Percentiles rank a stretch among this genome's conserved stretches.
Evolutionary conservation across 345 rosid genomes (phyloP).

Genomic region (Hevea brasiliensis): DNA sequence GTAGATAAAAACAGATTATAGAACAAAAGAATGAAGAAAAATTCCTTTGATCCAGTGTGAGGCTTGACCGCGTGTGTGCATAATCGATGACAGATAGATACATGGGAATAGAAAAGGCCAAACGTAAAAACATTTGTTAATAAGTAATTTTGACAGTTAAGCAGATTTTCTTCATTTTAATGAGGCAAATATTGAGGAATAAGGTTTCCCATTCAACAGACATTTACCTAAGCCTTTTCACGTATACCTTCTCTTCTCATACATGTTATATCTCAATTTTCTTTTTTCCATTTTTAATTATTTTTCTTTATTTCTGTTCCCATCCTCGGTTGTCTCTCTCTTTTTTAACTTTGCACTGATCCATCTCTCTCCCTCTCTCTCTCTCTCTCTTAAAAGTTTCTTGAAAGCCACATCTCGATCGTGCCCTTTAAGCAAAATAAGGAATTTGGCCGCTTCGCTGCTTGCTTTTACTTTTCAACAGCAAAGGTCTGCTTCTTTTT

Average conservation of each 20-base stretch:
- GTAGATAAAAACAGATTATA: neutral
- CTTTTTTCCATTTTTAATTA: neutral
- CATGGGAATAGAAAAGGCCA: constrained; percentile 6
- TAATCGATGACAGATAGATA: constrained; percentile 20
- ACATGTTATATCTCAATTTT: neutral
- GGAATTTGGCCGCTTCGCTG: constrained; percentile 38
- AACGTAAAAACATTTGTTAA: neutral
- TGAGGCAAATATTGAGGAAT: constrained; percentile 54
- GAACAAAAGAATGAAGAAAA: constrained; percentile 19
- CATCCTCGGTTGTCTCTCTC: constrained; percentile 32
- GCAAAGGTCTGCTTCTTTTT: constrained; percentile 37
- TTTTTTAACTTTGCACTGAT: constrained; percentile 41
- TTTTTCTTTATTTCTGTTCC: constrained; percentile 55
- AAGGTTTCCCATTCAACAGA: constrained; percentile 74
- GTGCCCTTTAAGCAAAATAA: constrained; percentile 63
- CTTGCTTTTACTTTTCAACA: constrained; percentile 28
- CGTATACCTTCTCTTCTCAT: too few species aligned
- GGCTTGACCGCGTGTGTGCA: constrained; percentile 20
- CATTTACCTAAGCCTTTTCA: constrained; percentile 38
- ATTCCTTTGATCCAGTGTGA: constrained; percentile 19
- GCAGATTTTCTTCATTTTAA: constrained; percentile 51
- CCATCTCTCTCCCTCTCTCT: constrained; percentile 32
- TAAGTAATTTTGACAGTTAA: constrained; percentile 39
- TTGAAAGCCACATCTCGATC: constrained; percentile 46
- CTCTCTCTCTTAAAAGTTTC: neutral